Percentiles rank a stretch among this genome's conserved stretches.
These are phyloP conservation scores for Debaryomyces maramus DNA, from an alignment of 805 yeast species.

Conservation along the genomic window DNA sequence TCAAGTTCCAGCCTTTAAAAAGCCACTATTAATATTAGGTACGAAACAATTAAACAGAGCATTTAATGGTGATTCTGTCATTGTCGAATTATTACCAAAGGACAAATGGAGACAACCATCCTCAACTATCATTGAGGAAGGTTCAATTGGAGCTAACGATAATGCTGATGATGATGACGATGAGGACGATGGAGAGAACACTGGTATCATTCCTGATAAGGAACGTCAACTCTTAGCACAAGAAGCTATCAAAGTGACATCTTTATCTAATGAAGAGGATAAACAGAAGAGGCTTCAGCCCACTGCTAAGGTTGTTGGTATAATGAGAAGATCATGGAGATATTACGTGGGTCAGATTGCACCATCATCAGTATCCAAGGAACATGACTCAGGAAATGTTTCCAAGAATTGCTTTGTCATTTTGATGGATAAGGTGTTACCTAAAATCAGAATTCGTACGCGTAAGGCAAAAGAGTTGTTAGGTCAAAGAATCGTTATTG, in stretches of 20 bases:
- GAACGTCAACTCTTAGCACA: slow-evolving; percentile 73
- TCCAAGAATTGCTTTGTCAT: slow-evolving; percentile 79
- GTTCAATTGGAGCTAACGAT: slow-evolving; percentile 56
- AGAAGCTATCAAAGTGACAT: slow-evolving; percentile 68
- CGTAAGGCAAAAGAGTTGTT: slow-evolving; percentile 78
- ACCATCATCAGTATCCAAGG: slow-evolving; percentile 62
- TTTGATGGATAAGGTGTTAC: slow-evolving; percentile 86
- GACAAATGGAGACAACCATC: slow-evolving; percentile 88
- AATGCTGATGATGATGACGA: slow-evolving; percentile 59
- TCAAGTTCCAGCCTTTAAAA: slow-evolving; percentile 66
- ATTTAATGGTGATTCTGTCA: slow-evolving; percentile 88
- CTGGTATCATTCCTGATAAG: slow-evolving; percentile 57
- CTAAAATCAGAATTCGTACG: slow-evolving; percentile 83
- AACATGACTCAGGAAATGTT: slow-evolving; percentile 58
- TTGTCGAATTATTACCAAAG: slow-evolving; percentile 85
- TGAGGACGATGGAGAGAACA: slow-evolving; percentile 14
- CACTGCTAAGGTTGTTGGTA: slow-evolving; percentile 90
- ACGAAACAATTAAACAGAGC: slow-evolving; percentile 84
- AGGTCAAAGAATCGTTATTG: slow-evolving; percentile 90
- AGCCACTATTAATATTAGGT: slow-evolving; percentile 81
- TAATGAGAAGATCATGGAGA: slow-evolving; percentile 91
- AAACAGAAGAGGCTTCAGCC: slow-evolving; percentile 63
- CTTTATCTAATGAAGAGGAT: slow-evolving; percentile 37
- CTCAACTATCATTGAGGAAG: slow-evolving; percentile 75
- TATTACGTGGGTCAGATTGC: slow-evolving; percentile 93